Base-by-base conservation (phyloP, 148 eudicot genomes). In the Rhododendron molle region DNA sequence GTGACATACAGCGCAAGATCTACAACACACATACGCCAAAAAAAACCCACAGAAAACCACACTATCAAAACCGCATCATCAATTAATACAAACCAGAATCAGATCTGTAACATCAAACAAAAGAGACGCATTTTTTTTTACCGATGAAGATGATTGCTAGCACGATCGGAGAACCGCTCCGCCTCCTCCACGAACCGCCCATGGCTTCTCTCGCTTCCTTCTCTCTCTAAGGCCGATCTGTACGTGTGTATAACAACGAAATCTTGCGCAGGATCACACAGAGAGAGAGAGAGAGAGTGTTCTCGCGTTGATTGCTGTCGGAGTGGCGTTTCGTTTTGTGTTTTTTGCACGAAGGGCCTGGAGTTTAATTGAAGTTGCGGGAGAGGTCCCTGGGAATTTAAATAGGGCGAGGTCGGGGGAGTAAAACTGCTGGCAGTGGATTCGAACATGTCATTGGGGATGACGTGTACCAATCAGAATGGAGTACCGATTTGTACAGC, bases 391-490 rank as follows among this genome's bases (percentile, higher is more conserved):
- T 21, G 21, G 49, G 28, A 43, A 40, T 76, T 76, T 76, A 76
- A 38, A 76, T 38, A 21, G 80, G 1, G 56, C 1, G 32, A 3
- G 14, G 13, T 20, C 9, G 5, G 78, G 21, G 26, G 16, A 15
- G 40, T 30, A 7, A 34, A 7, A 34, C 47, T 74, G 78, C 20
- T 74, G 38, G 46, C 46, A 2, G 20, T 20, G 12, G 47, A 4
- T 69, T 43, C 78, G 78, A 47, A 56, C 86, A 85, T 87, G 91
- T 89, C 91, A 89, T 85, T 43, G 21, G 2, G n/a, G 86, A 43
- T 87, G 85, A 89, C 86, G 89, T 89, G 89, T 81, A 89, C 90
- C 90, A 89, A 89, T 89, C 58, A 72, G 36, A 82, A 44, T 62
- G 43, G 20, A 56, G 47, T 34, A n/a, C 16, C 11, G 85, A 36